phyloP scores from a whole-genome alignment of 352 stramenopile genomes.

The Phytophthora nicotianae region DNA sequence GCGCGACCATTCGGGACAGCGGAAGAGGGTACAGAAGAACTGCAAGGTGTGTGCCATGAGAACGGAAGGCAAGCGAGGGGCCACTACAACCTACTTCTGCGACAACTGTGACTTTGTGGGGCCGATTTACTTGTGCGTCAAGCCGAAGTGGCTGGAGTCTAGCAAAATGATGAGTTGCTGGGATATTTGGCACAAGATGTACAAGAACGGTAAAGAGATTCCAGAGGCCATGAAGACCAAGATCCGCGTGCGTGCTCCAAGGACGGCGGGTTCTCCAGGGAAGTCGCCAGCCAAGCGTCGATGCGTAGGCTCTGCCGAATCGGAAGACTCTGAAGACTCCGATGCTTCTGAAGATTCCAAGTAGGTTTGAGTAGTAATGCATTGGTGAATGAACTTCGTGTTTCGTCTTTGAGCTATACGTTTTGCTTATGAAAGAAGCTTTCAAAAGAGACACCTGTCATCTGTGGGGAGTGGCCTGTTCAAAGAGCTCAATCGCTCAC shows the following conservation, averaged over 20 bases:
- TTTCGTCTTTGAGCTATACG: not conserved
- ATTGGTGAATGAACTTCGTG: too few species aligned
- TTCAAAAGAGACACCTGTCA: too few species aligned
- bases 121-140: not conserved
- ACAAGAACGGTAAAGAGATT: too few species aligned
- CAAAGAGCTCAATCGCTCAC: not conserved
- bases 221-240: not conserved
- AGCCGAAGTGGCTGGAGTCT: not conserved
- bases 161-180: not conserved
- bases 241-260: not conserved
- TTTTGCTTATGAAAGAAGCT: not conserved
- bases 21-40: slow-evolving; percentile 1
- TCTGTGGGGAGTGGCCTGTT: not conserved
- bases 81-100: not conserved
- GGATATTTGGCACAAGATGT: not conserved
- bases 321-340: too few species aligned
- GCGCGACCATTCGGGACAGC: not conserved
- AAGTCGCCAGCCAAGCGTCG: not conserved
- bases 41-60: not conserved
- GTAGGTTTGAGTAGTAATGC: too few species aligned
- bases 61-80: not conserved
- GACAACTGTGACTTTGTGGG: not conserved
- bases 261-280: too few species aligned
- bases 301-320: not conserved
- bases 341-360: too few species aligned